These are phyloP conservation scores for Clarireedia hainanense DNA, from an alignment of 2,329 filamentous ascomycete species.

Conservation along the genomic window DNA sequence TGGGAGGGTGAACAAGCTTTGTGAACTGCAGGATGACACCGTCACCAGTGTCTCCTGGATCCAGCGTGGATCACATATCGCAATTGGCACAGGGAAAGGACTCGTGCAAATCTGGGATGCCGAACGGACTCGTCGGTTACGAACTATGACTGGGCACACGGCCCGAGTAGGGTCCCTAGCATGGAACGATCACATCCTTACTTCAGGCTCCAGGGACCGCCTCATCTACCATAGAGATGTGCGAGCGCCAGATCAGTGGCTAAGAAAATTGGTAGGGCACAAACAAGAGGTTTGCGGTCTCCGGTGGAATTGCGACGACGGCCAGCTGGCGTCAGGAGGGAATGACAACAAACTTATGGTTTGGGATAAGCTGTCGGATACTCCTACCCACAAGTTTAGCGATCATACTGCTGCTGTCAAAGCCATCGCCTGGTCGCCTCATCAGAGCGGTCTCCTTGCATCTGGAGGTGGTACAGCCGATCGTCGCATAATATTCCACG, in stretches of 20 bases:
- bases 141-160: slow-evolving; percentile 96
- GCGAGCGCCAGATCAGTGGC: slow-evolving; percentile 81
- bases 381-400: slow-evolving; percentile 86
- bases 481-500: slow-evolving; percentile 95
- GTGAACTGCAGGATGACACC: slow-evolving; percentile 83
- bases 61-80: slow-evolving; percentile 90
- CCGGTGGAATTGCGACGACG: slow-evolving; percentile 94
- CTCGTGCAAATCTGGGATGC: slow-evolving; percentile 98
- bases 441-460: slow-evolving; percentile 88
- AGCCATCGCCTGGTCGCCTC: slow-evolving; percentile 95
- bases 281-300: slow-evolving; percentile 97
- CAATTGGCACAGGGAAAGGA: slow-evolving; percentile 90
- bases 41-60: slow-evolving; percentile 99
- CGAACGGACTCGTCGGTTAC: slow-evolving; percentile 71
- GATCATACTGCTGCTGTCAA: slow-evolving; percentile 96
- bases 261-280: slow-evolving; percentile 81
- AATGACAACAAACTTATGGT: slow-evolving; percentile 99
- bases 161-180: slow-evolving; percentile 87
- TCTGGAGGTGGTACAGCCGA: slow-evolving; percentile 95
- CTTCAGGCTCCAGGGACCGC: slow-evolving; percentile 88
- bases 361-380: slow-evolving; percentile 93
- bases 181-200: slow-evolving; percentile 97
- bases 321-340: slow-evolving; percentile 87
- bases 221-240: slow-evolving; percentile 95
- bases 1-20: slow-evolving; percentile 87